phyloP scores from a whole-genome alignment of 805 yeast genomes.

The Nakazawaea pomicola region DNA sequence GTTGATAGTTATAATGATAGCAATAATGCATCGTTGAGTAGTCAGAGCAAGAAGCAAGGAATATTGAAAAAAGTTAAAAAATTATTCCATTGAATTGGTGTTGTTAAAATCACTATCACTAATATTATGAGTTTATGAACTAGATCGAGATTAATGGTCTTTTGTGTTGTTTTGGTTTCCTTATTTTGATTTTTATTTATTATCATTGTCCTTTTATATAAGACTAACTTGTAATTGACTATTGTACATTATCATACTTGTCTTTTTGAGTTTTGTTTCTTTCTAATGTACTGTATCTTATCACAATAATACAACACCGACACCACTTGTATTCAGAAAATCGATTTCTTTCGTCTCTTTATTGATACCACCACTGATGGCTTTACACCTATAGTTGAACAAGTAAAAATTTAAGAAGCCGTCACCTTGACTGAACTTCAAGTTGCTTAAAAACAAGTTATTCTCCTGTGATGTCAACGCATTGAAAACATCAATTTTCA shows the following conservation, averaged over 20 bases:
- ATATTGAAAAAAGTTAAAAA: conserved; percentile 9
- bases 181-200: background rate
- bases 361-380: conserved; percentile 76
- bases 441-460: conserved; percentile 69
- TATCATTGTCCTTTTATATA: no score
- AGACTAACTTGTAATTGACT: no score
- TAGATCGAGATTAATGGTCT: background rate
- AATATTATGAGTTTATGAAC: no score
- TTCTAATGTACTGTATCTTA: background rate
- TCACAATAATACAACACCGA: conserved; percentile 85
- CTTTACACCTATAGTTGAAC: conserved; percentile 83
- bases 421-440: conserved; percentile 91
- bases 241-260: no score
- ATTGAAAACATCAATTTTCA: conserved; percentile 84
- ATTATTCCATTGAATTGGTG: conserved; percentile 5
- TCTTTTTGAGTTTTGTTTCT: background rate
- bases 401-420: conserved; percentile 87
- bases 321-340: conserved; percentile 60
- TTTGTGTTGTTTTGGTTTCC: background rate
- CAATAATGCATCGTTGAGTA: conserved; percentile 26
- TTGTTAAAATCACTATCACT: no score
- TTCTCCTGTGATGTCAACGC: conserved; percentile 92
- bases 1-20: conserved; percentile 33
- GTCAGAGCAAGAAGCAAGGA: conserved; percentile 24
- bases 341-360: conserved; percentile 47